These are phyloP conservation scores for Globisporangium apiculatum DNA, from an alignment of 352 stramenopile species.

Conservation along the genomic window DNA sequence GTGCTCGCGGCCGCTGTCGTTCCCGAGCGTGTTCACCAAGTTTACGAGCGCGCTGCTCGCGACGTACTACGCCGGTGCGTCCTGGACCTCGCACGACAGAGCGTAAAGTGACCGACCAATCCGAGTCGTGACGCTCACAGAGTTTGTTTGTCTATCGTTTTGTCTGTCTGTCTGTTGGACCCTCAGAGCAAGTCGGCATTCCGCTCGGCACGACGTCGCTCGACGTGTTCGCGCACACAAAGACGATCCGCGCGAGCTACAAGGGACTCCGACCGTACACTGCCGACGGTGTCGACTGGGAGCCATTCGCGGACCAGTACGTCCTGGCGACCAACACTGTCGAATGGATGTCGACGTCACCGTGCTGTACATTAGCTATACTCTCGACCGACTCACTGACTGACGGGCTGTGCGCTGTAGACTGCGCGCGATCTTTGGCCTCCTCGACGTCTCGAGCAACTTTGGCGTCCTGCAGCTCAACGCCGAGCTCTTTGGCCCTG, in stretches of 20 bases:
- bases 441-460: slow-evolving; percentile 74
- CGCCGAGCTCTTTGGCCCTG: slow-evolving; percentile 52
- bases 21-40: slow-evolving; percentile 72
- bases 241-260: slow-evolving; percentile 55
- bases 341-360: neutral
- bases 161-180: neutral
- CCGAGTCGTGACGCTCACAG: no score
- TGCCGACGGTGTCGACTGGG: slow-evolving; percentile 51
- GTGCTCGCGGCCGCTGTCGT: slow-evolving; percentile 55
- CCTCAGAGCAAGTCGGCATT: slow-evolving; percentile 63
- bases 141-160: neutral
- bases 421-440: slow-evolving; percentile 70
- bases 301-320: slow-evolving; percentile 65
- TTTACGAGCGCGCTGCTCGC: slow-evolving; percentile 67
- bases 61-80: slow-evolving; percentile 64
- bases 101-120: no score
- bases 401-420: slow-evolving; percentile 15
- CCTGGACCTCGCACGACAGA: neutral
- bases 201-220: slow-evolving; percentile 54
- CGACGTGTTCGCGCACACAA: slow-evolving; percentile 71
- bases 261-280: slow-evolving; percentile 67
- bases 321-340: neutral
- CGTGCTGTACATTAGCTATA: no score
- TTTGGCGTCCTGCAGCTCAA: slow-evolving; percentile 73
- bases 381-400: neutral